phyloP scores from a whole-genome alignment of 306 rosid species.

The Trifolium repens region DNA sequence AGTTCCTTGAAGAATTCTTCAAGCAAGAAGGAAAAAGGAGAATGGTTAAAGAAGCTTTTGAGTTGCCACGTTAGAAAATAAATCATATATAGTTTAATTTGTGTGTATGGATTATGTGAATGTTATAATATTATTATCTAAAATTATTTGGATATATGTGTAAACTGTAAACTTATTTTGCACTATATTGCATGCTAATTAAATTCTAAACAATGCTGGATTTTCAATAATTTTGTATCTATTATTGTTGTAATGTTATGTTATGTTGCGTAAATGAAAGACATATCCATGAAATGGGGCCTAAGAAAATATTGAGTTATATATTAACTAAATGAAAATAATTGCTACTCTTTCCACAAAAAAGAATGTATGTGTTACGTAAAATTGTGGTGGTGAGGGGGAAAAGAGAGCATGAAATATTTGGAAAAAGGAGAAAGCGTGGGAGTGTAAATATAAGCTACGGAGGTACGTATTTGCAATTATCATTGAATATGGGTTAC shows the following conservation, averaged over 20 bases:
- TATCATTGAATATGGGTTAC: too few species aligned
- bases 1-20: slow-evolving; percentile 47
- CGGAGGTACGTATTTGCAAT: too few species aligned
- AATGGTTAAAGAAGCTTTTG: slow-evolving; percentile 53
- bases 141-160: neutral
- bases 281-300: too few species aligned
- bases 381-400: too few species aligned
- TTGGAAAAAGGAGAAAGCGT: too few species aligned
- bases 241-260: neutral
- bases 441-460: too few species aligned
- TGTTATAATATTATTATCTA: too few species aligned
- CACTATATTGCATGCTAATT: neutral
- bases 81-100: neutral
- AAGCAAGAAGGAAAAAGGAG: slow-evolving; percentile 53
- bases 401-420: too few species aligned
- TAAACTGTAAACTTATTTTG: neutral
- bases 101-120: neutral
- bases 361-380: too few species aligned
- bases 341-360: too few species aligned
- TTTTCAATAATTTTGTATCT: neutral
- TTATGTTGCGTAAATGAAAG: neutral
- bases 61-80: slow-evolving; percentile 34
- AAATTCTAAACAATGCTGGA: neutral
- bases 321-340: too few species aligned
- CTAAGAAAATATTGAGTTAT: neutral